These are phyloP conservation scores for Verbena officinalis DNA, from an alignment of 257 asterid species.

Conservation along the genomic window DNA sequence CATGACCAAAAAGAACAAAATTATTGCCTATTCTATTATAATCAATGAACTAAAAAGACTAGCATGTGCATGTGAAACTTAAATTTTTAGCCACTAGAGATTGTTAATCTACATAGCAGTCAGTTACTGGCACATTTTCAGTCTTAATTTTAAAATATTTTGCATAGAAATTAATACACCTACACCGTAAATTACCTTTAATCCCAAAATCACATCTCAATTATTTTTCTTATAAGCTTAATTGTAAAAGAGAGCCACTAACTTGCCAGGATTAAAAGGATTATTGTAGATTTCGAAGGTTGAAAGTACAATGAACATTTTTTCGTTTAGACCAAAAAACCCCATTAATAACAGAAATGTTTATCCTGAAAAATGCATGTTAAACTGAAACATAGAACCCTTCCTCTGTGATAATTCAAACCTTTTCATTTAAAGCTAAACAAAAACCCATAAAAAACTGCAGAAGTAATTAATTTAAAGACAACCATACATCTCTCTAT, in stretches of 20 bases:
- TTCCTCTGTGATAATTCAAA: background rate
- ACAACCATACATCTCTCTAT: background rate
- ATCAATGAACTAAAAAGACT: conserved; percentile 17
- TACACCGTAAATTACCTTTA: background rate
- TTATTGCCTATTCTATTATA: background rate
- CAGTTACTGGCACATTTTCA: background rate
- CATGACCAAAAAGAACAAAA: conserved; percentile 8
- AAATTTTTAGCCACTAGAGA: background rate
- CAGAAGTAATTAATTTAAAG: background rate
- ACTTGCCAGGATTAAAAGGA: background rate
- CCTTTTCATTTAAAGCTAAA: conserved; percentile 7
- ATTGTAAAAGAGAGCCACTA: conserved; percentile 9
- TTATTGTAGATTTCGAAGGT: background rate
- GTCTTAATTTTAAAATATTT: background rate
- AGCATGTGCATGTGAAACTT: background rate
- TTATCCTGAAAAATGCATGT: background rate
- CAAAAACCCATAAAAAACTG: background rate
- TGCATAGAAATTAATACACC: conserved; percentile 3
- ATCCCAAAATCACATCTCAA: background rate
- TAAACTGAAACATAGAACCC: background rate
- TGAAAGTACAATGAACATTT: background rate
- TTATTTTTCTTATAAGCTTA: background rate
- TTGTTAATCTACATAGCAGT: background rate
- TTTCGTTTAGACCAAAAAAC: background rate
- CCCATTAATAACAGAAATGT: conserved; percentile 8